A percentile compares a stretch with the other conserved stretches of the same genome.
Evolutionary conservation across 169 alveolate species (phyloP).

Genomic region (Cyclospora cayetanensis): DNA sequence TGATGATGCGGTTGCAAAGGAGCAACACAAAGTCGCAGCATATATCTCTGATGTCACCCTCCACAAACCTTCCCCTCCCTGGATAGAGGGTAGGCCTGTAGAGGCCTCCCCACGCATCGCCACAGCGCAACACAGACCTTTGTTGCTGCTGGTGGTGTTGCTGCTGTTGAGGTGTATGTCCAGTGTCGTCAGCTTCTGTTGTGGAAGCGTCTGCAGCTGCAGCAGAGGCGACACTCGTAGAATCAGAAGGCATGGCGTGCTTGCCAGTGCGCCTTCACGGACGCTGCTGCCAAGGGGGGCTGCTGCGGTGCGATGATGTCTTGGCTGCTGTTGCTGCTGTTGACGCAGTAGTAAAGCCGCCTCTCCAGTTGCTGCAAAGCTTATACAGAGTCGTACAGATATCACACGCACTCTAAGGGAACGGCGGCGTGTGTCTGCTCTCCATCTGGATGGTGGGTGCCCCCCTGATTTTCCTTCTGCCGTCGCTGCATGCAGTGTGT

Average conservation of each 20-base stretch:
- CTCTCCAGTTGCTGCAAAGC: background rate
- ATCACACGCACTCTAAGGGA: no score
- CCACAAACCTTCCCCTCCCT: background rate
- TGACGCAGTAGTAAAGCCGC: background rate
- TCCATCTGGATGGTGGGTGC: no score
- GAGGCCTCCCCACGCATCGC: constrained; percentile 15
- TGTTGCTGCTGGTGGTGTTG: constrained; percentile 47
- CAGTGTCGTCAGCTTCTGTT: background rate
- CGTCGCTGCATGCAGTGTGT: no score
- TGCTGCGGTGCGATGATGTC: background rate
- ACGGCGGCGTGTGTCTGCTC: no score
- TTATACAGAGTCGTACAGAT: background rate
- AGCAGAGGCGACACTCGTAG: background rate
- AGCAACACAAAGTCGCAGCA: constrained; percentile 38
- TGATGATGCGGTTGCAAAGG: background rate
- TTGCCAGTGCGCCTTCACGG: background rate
- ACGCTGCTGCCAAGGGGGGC: background rate
- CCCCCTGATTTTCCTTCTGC: no score
- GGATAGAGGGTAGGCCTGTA: constrained; percentile 10
- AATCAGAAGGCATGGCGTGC: background rate
- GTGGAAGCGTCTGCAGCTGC: background rate
- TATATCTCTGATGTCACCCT: background rate
- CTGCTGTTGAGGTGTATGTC: background rate
- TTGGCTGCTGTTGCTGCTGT: background rate
- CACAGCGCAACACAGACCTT: constrained; percentile 31